Conservation (phyloP, 2,329 filamentous ascomycete genomes). For the Xylariaceae sp. region DNA sequence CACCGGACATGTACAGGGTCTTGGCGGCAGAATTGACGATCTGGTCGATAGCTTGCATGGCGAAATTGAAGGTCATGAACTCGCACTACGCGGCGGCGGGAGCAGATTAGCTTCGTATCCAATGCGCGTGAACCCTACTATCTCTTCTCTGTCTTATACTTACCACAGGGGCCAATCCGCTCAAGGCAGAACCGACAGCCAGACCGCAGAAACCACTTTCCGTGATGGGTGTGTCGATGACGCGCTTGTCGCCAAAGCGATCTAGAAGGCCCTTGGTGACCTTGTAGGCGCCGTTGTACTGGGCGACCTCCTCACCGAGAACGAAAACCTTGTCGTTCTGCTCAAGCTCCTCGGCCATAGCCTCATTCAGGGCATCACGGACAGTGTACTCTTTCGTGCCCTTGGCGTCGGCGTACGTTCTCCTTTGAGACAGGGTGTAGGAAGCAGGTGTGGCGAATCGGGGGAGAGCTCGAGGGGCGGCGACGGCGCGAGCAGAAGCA, state of each 20-base stretch:
- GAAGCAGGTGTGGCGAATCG: conserved; percentile 30
- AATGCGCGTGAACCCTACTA: neutral
- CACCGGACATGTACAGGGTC: conserved; percentile 99
- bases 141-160: conserved; percentile 34
- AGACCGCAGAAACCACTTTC: conserved; percentile 94
- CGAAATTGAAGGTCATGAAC: conserved; percentile 99
- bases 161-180: conserved; percentile 89
- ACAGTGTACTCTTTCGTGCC: conserved; percentile 87
- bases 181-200: conserved; percentile 89
- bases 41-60: conserved; percentile 99
- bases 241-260: conserved; percentile 93
- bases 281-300: conserved; percentile 99
- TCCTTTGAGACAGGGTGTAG: conserved; percentile 40
- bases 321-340: conserved; percentile 91
- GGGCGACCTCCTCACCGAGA: conserved; percentile 95
- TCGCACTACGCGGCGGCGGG: conserved; percentile 62
- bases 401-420: conserved; percentile 51
- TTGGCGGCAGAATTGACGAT: conserved; percentile 99
- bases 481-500: conserved; percentile 34
- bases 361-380: conserved; percentile 95
- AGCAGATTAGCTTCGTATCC: neutral
- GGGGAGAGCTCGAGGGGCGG: conserved; percentile 32
- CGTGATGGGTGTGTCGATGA: conserved; percentile 98
- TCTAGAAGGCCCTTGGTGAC: conserved; percentile 97
- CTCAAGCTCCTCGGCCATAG: conserved; percentile 95